phyloP scores from a whole-genome alignment of 1,284 basidiomycete species.

The Leccinum pachyderme region DNA sequence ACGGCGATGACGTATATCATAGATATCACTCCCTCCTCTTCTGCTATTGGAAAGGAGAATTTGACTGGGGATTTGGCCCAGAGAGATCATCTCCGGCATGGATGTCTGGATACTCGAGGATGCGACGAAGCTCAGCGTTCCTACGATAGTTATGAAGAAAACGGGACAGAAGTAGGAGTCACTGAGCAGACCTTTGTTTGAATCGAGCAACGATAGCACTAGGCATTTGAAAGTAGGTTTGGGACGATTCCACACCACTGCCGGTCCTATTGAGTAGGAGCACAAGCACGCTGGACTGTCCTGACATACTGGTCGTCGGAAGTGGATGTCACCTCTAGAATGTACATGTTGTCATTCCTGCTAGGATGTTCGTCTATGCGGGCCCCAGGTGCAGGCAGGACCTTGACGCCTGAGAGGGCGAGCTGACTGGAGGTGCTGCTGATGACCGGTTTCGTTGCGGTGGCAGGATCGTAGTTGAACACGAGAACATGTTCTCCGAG shows the following conservation, averaged over 20 bases:
- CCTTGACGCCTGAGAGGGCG: slow-evolving; percentile 56
- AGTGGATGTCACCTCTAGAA: slow-evolving; percentile 59
- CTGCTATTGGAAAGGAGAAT: slow-evolving; percentile 7
- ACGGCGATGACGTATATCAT: slow-evolving; percentile 25
- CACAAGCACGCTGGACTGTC: background rate
- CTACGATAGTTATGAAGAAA: slow-evolving; percentile 36
- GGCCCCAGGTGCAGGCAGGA: slow-evolving; percentile 70
- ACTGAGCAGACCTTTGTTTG: slow-evolving; percentile 54
- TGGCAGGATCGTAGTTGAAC: slow-evolving; percentile 56
- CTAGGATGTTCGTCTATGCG: slow-evolving; percentile 42
- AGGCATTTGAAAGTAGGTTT: slow-evolving; percentile 46
- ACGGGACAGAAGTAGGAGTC: background rate
- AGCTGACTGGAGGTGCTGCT: slow-evolving; percentile 63
- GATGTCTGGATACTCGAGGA: slow-evolving; percentile 47
- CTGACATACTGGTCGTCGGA: slow-evolving; percentile 45
- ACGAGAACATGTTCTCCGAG: slow-evolving; percentile 68
- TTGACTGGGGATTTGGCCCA: slow-evolving; percentile 9
- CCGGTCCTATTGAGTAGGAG: slow-evolving; percentile 9
- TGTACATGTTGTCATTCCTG: slow-evolving; percentile 68
- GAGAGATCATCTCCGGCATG: slow-evolving; percentile 7
- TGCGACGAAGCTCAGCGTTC: slow-evolving; percentile 55
- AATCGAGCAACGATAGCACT: slow-evolving; percentile 54
- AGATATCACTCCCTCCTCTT: background rate
- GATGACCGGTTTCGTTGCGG: slow-evolving; percentile 39
- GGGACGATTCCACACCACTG: slow-evolving; percentile 35